Base-by-base conservation (phyloP, 2,329 filamentous ascomycete species). In the Apiospora arundinis region DNA sequence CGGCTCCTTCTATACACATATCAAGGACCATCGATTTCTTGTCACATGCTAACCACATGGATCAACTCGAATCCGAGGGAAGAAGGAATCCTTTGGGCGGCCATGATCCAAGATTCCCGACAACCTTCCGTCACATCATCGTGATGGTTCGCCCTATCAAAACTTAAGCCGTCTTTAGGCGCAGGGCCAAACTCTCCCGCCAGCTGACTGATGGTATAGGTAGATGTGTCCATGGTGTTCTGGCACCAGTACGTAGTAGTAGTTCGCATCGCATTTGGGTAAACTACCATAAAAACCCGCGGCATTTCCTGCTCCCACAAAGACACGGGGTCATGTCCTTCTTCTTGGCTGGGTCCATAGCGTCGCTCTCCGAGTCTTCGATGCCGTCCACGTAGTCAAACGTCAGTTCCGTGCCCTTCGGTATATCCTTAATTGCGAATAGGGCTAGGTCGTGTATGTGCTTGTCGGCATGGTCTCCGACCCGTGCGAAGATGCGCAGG, bases 371-470 rank as follows among this genome's bases (percentile, higher is more conserved):
- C 37, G 84, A 80, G 25, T 84, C 83, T 11, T 88, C 87, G 32
- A 89, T 86, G 11, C 90, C 90, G 74, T 93, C 92, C 7, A 93
- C 85, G 76, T 96, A 96, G 76, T 95, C 93, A 78, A 96, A 95
- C 0, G 92, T 95, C 44, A 96, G 81, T 79, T 96, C 93, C 44
- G 91, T 89, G 1, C 88, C 89, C 0, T 87, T 86, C 0, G 83
- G 81, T 40, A 95, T 93, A 69, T 93, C 87, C 56, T 86, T 83
- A 42, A 91, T 87, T 0, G 93, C 92, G 76, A 95, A 95, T 72
- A 95, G 87, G 0, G 92, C 93, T 67, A 95, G 83, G 72, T 95
- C 92, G 78, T 95, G 94, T 8, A 95, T 86, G 66, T 90, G 87
- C 72, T 90, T 90, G 76, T 95, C 92, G 0, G 92, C 89, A 73